phyloP scores from a whole-genome alignment of 208 protist species.

The Crithidia sp. region DNA sequence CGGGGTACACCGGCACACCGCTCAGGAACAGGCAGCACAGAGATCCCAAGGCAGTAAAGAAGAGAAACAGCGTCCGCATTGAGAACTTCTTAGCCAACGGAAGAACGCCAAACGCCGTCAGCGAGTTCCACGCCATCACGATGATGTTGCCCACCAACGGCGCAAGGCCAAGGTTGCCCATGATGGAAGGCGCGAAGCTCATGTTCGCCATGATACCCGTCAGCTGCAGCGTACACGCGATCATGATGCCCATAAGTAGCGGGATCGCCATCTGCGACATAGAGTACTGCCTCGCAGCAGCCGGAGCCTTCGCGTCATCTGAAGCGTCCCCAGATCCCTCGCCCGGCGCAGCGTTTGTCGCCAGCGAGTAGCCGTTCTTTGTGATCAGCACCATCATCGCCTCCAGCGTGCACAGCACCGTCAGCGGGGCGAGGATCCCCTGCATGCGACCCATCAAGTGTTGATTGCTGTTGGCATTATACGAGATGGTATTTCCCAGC shows the following conservation, averaged over 20 bases:
- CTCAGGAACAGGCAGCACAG: slow-evolving; percentile 34
- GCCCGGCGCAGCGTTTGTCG: slow-evolving; percentile 5
- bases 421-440: slow-evolving; percentile 19
- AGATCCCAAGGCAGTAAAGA: slow-evolving; percentile 20
- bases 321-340: neutral
- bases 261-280: slow-evolving; percentile 1
- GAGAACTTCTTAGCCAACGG: slow-evolving; percentile 32
- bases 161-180: slow-evolving; percentile 23
- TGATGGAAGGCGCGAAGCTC: slow-evolving; percentile 55
- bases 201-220: slow-evolving; percentile 62
- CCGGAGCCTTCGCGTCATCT: neutral
- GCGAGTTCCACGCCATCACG: slow-evolving; percentile 61
- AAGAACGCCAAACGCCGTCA: slow-evolving; percentile 35
- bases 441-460: slow-evolving; percentile 46
- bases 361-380: slow-evolving; percentile 4
- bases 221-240: slow-evolving; percentile 43
- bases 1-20: slow-evolving; percentile 28
- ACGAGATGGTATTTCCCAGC: slow-evolving; percentile 31
- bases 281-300: neutral
- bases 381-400: slow-evolving; percentile 22
- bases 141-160: slow-evolving; percentile 54
- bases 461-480: slow-evolving; percentile 10
- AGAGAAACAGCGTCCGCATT: slow-evolving; percentile 34
- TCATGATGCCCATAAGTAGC: slow-evolving; percentile 31
- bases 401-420: neutral